Evolutionary conservation across 345 rosid genomes (phyloP).

Genomic region (Dipteronia dyeriana): DNA sequence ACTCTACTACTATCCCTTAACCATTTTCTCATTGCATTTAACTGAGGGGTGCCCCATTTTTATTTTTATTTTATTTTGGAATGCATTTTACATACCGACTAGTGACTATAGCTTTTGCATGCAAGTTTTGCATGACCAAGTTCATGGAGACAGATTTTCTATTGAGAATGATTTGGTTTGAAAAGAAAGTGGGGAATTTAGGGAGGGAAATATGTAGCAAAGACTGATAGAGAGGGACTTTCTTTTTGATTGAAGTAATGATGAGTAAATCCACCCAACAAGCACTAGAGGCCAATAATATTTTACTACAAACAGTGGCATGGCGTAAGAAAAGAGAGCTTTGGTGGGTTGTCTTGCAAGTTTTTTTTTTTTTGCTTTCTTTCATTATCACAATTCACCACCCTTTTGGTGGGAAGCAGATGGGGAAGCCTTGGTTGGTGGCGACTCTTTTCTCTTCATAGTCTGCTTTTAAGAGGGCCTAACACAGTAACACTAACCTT

Average conservation of each 20-base stretch:
- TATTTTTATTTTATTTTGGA: background rate
- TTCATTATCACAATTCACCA: slow-evolving; percentile 33
- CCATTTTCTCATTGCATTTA: background rate
- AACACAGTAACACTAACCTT: slow-evolving; percentile 21
- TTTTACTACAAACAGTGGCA: slow-evolving; percentile 39
- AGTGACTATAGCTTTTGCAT: slow-evolving; percentile 19
- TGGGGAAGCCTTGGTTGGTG: slow-evolving; percentile 26
- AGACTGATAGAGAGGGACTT: slow-evolving; percentile 6
- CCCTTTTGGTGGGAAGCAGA: slow-evolving; percentile 31
- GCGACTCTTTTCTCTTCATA: slow-evolving; percentile 29
- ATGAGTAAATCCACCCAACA: slow-evolving; percentile 56
- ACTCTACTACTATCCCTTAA: background rate
- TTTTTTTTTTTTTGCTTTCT: slow-evolving; percentile 22
- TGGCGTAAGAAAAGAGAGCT: slow-evolving; percentile 19
- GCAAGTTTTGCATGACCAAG: slow-evolving; percentile 40
- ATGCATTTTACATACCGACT: background rate
- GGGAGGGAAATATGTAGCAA: slow-evolving; percentile 34
- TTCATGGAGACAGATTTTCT: slow-evolving; percentile 74
- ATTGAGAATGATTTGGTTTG: slow-evolving; percentile 63
- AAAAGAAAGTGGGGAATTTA: slow-evolving; percentile 28
- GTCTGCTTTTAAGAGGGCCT: slow-evolving; percentile 30
- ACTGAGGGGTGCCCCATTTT: background rate
- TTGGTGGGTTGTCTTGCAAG: slow-evolving; percentile 26
- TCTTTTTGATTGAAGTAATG: slow-evolving; percentile 60
- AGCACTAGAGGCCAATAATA: slow-evolving; percentile 30